These are phyloP conservation scores for Aspergillus sp. DNA, from an alignment of 2,329 filamentous ascomycete species.

Conservation along the genomic window DNA sequence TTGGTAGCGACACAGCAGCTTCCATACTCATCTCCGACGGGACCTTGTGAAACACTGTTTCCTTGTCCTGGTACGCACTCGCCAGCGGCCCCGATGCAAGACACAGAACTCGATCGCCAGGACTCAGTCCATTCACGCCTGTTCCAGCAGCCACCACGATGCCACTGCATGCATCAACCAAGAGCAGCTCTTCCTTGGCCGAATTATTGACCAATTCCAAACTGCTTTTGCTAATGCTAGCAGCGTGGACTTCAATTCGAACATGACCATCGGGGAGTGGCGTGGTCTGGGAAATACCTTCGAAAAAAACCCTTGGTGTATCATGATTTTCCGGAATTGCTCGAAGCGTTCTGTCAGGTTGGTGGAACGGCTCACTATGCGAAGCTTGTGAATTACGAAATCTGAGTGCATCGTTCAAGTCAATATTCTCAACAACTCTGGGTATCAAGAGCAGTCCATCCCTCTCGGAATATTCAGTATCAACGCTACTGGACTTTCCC, in stretches of 20 bases:
- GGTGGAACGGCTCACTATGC: slow-evolving; percentile 13
- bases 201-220: slow-evolving; percentile 18
- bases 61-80: too few relatives aligned
- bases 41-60: slow-evolving; percentile 19
- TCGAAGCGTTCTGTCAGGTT: slow-evolving; percentile 8
- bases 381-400: neutral
- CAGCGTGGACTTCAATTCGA: too few relatives aligned
- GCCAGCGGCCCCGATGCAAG: slow-evolving; percentile 2
- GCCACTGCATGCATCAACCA: slow-evolving; percentile 20
- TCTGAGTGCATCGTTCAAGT: slow-evolving; percentile 7
- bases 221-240: neutral
- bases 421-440: slow-evolving; percentile 17
- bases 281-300: too few relatives aligned
- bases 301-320: too few relatives aligned
- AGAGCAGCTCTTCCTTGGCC: neutral
- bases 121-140: slow-evolving; percentile 9
- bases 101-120: slow-evolving; percentile 25
- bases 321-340: neutral
- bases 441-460: slow-evolving; percentile 21
- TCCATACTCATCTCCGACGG: slow-evolving; percentile 18
- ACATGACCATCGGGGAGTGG: too few relatives aligned
- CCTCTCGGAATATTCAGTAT: slow-evolving; percentile 25
- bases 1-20: slow-evolving; percentile 19
- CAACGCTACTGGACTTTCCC: slow-evolving; percentile 3
- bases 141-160: slow-evolving; percentile 17